phyloP scores from a whole-genome alignment of 2,329 filamentous ascomycete genomes.

The Triangularia verruculosa region DNA sequence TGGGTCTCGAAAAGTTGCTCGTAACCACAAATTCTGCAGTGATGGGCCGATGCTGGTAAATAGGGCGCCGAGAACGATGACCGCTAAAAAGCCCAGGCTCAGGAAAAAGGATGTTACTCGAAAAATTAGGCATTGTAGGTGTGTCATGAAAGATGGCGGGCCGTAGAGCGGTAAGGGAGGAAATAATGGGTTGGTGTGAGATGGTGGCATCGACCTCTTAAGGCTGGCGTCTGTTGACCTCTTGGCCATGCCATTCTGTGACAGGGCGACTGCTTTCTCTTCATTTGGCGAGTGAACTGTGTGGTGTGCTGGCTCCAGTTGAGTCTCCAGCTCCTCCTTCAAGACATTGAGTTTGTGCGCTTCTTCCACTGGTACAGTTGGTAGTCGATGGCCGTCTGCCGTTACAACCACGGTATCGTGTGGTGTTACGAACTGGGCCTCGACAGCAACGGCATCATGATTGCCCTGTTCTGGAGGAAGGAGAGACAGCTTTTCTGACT shows the following conservation, averaged over 20 bases:
- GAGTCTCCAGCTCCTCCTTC: slow-evolving; percentile 44
- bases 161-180: slow-evolving; percentile 81
- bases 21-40: slow-evolving; percentile 47
- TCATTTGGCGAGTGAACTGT: slow-evolving; percentile 30
- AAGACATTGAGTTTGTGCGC: slow-evolving; percentile 67
- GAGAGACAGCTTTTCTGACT: slow-evolving; percentile 57
- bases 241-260: slow-evolving; percentile 30
- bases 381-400: slow-evolving; percentile 62
- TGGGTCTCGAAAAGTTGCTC: slow-evolving; percentile 58
- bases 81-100: slow-evolving; percentile 71
- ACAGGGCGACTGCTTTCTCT: slow-evolving; percentile 13
- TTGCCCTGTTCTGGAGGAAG: slow-evolving; percentile 33
- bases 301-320: slow-evolving; percentile 33
- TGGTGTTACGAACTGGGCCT: slow-evolving; percentile 64
- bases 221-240: slow-evolving; percentile 46
- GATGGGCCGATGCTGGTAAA: slow-evolving; percentile 62
- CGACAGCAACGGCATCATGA: slow-evolving; percentile 50
- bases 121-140: slow-evolving; percentile 64
- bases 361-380: slow-evolving; percentile 66
- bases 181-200: slow-evolving; percentile 76
- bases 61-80: slow-evolving; percentile 72
- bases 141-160: slow-evolving; percentile 63
- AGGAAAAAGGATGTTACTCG: slow-evolving; percentile 68
- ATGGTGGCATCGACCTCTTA: slow-evolving; percentile 54
- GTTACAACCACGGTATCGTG: slow-evolving; percentile 71